Evolutionary conservation across 2,329 filamentous ascomycete species (phyloP), one percentile per base, ranked within the genome.

Genomic region (Fusarium lyarnte): DNA sequence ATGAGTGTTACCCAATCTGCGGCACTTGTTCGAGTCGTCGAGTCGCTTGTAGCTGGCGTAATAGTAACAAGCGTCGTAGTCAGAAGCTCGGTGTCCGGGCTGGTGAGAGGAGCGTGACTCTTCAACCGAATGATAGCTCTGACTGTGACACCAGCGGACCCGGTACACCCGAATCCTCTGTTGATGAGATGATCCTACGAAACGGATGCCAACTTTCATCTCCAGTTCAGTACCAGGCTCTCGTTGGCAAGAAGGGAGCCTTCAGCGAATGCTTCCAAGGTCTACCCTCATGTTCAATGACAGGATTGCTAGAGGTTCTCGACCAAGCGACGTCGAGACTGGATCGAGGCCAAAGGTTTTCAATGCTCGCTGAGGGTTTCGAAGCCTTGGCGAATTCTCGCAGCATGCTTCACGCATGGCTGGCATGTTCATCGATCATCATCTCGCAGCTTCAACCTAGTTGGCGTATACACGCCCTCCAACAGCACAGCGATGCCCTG

Each of bases 21-120:
- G 14, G 19, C 7, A 11, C 19, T 19, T 47, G 45, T 6, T 47
- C 19, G 8, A 29, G 19, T 6, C 45, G 45, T 17, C 4, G 21
- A 31, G 27, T 31, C 0, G 2, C 27, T n/a, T 31, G 27, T 8
- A 31, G 8, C 7, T 47, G 19, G 45, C 27, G 27, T 9, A 11
- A 6, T 6, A 21, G 2, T 11, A 2, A 8, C 5, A n/a, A 25
- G n/a, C 47, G 47, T 2, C 47, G 31, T 0, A 21, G 0, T 8
- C 47, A 25, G 4, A 51, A 51, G 21, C 21, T 31, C 10, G 0
- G 2, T 31, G 14, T 2, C 3, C 45, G 21, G 6, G 31, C n/a
- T 19, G n/a, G 16, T 2, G 47, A 14, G 31, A 10, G 5, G 12
- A 8, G 29, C 13, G 0, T 2, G 17, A 35, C n/a, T 21, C 31